Percentiles rank a stretch among this genome's conserved stretches.
phyloP scores from a whole-genome alignment of 208 protist species.

The Lotmaria passim region DNA sequence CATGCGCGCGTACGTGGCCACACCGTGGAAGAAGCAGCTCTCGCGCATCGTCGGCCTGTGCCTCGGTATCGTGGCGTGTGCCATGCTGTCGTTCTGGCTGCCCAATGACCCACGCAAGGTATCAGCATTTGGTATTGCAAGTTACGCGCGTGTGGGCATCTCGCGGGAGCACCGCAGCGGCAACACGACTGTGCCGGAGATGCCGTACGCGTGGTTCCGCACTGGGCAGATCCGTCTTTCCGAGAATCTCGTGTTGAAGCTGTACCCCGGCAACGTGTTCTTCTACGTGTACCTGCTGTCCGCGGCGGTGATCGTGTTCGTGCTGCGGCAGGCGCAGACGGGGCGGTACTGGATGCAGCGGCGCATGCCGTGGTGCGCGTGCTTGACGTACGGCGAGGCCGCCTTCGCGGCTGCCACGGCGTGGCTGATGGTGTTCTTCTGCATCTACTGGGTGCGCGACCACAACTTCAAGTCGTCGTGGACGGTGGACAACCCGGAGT shows the following conservation, averaged over 20 bases:
- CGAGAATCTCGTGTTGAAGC: constrained; percentile 46
- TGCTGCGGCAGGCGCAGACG: constrained; percentile 34
- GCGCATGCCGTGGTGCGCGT: constrained; percentile 25
- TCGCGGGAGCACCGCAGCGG: background rate
- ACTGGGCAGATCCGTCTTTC: constrained; percentile 42
- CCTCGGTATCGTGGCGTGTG: constrained; percentile 31
- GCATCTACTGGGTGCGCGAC: constrained; percentile 65
- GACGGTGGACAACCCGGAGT: constrained; percentile 2
- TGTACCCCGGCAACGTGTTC: constrained; percentile 71
- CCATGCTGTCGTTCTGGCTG: constrained; percentile 50
- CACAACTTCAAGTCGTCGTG: constrained; percentile 62
- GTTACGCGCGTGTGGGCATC: constrained; percentile 21
- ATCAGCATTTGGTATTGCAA: constrained; percentile 30
- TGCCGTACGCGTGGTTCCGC: constrained; percentile 49
- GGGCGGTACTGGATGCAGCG: constrained; percentile 30
- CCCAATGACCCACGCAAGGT: constrained; percentile 57
- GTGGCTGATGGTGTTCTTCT: constrained; percentile 47
- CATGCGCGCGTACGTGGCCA: constrained; percentile 1
- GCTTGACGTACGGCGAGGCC: constrained; percentile 38
- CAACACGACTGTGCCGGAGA: constrained; percentile 42
- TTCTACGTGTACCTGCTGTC: constrained; percentile 60
- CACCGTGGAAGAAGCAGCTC: constrained; percentile 12
- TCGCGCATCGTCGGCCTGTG: constrained; percentile 22
- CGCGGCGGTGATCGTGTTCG: constrained; percentile 29
- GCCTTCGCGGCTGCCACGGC: constrained; percentile 37